These are phyloP conservation scores for Panicum miliaceum DNA, from an alignment of 176 grass and related monocot species.

Conservation along the genomic window DNA sequence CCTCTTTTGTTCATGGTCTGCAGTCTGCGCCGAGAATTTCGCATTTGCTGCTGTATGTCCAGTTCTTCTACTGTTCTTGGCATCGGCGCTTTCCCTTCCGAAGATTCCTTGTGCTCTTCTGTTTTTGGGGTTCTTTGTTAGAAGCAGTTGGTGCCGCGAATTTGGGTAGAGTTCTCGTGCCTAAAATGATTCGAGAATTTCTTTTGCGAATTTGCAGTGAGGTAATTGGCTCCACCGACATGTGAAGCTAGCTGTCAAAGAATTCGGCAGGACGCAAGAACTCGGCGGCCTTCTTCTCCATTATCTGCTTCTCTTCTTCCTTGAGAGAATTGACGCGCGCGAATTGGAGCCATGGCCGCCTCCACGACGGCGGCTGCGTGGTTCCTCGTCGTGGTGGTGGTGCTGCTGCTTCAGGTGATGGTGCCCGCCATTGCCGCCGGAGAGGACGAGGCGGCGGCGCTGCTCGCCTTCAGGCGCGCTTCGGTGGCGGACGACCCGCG, in stretches of 20 bases:
- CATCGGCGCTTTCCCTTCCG: constrained; percentile 45
- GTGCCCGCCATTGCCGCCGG: constrained; percentile 44
- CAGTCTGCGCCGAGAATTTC: constrained; percentile 2
- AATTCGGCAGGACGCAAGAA: constrained; percentile 26
- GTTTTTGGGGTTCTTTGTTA: background rate
- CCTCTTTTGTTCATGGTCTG: background rate
- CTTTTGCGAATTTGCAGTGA: constrained; percentile 31
- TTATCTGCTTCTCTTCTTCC: background rate
- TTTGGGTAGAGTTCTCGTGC: constrained; percentile 3
- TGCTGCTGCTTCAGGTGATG: constrained; percentile 25
- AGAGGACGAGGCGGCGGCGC: constrained; percentile 65
- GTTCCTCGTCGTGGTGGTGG: constrained; percentile 5
- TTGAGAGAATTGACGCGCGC: background rate
- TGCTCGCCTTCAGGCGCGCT: constrained; percentile 69
- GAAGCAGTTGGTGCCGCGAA: background rate
- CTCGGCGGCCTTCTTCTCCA: constrained; percentile 1
- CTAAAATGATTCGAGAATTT: background rate
- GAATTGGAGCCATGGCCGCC: constrained; percentile 45
- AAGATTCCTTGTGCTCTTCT: constrained; percentile 43
- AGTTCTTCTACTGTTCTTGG: constrained; percentile 23
- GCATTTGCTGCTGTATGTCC: constrained; percentile 17
- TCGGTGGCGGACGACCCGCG: constrained; percentile 62
- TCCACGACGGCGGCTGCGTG: constrained; percentile 18
- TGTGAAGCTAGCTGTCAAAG: constrained; percentile 43
- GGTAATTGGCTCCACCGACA: constrained; percentile 25